Base-by-base conservation (phyloP, 768 basidiomycete genomes). In the Leucosporidium scottii region DNA sequence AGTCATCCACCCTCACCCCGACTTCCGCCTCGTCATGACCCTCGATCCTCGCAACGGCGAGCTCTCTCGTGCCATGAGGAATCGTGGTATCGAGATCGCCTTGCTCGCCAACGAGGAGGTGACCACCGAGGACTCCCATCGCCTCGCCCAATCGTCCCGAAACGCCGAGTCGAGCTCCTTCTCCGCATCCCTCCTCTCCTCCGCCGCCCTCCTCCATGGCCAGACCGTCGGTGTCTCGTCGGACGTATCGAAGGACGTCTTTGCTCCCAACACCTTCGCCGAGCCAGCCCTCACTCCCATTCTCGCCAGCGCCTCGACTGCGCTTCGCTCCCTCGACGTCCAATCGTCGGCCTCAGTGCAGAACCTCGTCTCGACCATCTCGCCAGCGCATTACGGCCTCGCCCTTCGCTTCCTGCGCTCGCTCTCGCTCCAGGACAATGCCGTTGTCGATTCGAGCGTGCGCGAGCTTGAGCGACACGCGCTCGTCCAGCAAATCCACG, bases 21-120 rank as follows among this genome's bases (percentile, higher is more conserved):
- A 87, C 72, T 99, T 99, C 80, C 84, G 93, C 31, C 81, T 99
- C 8, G 88, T 98, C 79, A 94, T 99, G 92, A 85, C 87, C 3
- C 86, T 93, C 61, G 91, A 99, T 76, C 89, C 91, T 34, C 86
- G 87, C 69, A 83, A 87, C 69, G 96, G 96, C 55, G 96, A 99
- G 78, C 81, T 98, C 17, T 98, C 96, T 2, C 84, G 96, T 48
- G 96, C 96, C 3, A 99, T 99, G 96, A 88, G 96, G 30, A 99
- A 99, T 79, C 86, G 96, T 65, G 94, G 94, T 23, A 81, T 96
- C 47, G 96, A 99, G 78, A 83, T 97, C 57, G 82, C 83, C 34
- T 74, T 92, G 15, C 62, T 68, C 36, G 10, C 61, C 5, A 9
- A 51, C 18, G 34, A 20, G 3, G 8, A 51, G 31, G 34, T 31